These are phyloP conservation scores for Gamarada debralockiae DNA, from an alignment of 495 filamentous ascomycete genomes.

Conservation along the genomic window DNA sequence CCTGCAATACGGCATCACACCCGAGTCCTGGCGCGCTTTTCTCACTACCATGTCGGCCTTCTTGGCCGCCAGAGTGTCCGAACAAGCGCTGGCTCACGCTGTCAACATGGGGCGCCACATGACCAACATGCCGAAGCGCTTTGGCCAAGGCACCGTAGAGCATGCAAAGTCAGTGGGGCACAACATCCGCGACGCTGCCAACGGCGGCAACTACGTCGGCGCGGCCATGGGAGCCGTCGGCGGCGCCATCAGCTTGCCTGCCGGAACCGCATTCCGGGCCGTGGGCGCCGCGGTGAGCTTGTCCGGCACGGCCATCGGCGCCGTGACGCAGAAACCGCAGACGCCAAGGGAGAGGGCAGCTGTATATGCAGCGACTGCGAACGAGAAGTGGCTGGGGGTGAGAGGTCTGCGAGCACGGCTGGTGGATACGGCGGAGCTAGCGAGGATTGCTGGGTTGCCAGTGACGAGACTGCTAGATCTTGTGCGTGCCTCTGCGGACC, in stretches of 20 bases:
- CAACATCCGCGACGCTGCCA: conserved; percentile 21
- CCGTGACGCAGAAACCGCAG: conserved; percentile 21
- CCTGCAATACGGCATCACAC: conserved; percentile 25
- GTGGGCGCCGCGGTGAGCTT: conserved; percentile 23
- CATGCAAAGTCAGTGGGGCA: conserved; percentile 22
- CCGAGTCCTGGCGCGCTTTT: conserved; percentile 25
- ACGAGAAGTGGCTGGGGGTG: conserved; percentile 25
- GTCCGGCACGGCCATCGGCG: conserved; percentile 20
- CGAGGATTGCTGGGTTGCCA: conserved; percentile 14
- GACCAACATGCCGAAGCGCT: conserved; percentile 22
- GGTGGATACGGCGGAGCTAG: conserved; percentile 24
- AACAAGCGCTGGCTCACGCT: conserved; percentile 29
- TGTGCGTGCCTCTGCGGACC: conserved; percentile 4
- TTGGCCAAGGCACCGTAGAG: conserved; percentile 24
- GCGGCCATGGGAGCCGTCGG: conserved; percentile 22
- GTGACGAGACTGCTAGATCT: conserved; percentile 13
- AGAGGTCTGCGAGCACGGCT: conserved; percentile 22
- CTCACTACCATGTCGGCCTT: conserved; percentile 30
- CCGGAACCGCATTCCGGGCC: conserved; percentile 21
- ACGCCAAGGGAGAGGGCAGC: conserved; percentile 27
- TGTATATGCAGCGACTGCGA: conserved; percentile 27
- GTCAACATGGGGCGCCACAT: conserved; percentile 25
- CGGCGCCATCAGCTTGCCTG: conserved; percentile 23
- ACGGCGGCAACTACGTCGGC: conserved; percentile 23
- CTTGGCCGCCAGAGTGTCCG: conserved; percentile 29